Conservation (phyloP, 2,329 filamentous ascomycete species). For the Aspergillus calidoustus region DNA sequence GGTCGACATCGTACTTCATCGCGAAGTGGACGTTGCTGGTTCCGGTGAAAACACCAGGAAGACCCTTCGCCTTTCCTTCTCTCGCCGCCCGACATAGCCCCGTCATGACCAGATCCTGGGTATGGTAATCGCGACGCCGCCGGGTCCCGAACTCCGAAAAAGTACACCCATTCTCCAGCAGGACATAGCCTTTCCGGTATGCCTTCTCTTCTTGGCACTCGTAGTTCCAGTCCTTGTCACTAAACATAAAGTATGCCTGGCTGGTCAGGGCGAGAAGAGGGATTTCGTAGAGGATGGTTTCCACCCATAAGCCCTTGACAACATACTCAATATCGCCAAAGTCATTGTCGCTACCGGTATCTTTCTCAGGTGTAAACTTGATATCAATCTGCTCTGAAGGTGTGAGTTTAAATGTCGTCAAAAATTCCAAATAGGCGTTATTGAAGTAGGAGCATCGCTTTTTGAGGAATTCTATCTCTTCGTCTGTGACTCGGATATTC, state of each 20-base stretch:
- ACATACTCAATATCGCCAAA: constrained; percentile 76
- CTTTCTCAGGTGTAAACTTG: constrained; percentile 61
- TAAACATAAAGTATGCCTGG: constrained; percentile 97
- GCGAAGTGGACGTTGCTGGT: constrained; percentile 98
- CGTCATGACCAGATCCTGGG: constrained; percentile 87
- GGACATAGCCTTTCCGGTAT: constrained; percentile 74
- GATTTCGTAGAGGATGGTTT: constrained; percentile 98
- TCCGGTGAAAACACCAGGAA: constrained; percentile 75
- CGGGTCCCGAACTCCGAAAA: constrained; percentile 95
- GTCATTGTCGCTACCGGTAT: constrained; percentile 67
- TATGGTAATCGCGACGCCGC: constrained; percentile 89
- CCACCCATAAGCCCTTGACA: constrained; percentile 83
- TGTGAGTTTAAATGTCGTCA: constrained; percentile 78
- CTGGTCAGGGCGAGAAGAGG: constrained; percentile 89
- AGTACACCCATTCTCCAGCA: constrained; percentile 81
- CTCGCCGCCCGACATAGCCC: constrained; percentile 80
- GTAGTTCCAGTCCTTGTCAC: constrained; percentile 90
- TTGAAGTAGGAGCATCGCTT: constrained; percentile 80
- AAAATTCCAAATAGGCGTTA: constrained; percentile 76
- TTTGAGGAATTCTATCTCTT: constrained; percentile 80
- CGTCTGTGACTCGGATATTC: constrained; percentile 75
- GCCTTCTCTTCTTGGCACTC: constrained; percentile 85
- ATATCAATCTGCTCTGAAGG: constrained; percentile 79
- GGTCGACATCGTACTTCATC: constrained; percentile 84
- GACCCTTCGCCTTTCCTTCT: constrained; percentile 67